phyloP scores from a whole-genome alignment of 2,329 filamentous ascomycete genomes.

The Venturia aucupariae region DNA sequence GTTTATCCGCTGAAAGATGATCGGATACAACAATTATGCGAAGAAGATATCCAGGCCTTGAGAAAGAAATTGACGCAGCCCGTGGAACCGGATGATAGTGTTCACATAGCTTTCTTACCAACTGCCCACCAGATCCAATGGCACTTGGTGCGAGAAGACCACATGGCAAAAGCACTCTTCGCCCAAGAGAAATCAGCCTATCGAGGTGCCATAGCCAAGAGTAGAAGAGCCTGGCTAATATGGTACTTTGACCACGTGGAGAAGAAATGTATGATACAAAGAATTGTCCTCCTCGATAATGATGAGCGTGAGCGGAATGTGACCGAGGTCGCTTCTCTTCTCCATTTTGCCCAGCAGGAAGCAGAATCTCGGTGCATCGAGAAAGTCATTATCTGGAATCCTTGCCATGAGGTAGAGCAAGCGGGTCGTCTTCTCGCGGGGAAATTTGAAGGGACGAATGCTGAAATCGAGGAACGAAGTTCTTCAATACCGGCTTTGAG shows the following conservation, averaged over 20 bases:
- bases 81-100: not conserved
- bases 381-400: conserved; percentile 1
- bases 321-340: not conserved
- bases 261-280: not conserved
- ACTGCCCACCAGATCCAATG: not conserved
- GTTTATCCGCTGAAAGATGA: not conserved
- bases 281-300: conserved; percentile 7
- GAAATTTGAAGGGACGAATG: not conserved
- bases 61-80: not conserved
- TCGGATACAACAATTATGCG: not conserved
- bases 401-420: not conserved
- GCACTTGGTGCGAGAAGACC: not conserved
- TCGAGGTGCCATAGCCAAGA: not conserved
- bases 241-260: not conserved
- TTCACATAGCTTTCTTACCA: not conserved
- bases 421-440: not conserved
- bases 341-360: not conserved
- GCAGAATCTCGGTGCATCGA: not conserved
- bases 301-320: not conserved
- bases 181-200: not conserved
- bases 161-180: not conserved
- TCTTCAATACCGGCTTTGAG: not conserved
- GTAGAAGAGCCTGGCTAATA: conserved; percentile 1
- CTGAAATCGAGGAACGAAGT: not conserved
- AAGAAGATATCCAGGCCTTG: not conserved